Percentiles rank a stretch among this genome's conserved stretches.
These are phyloP conservation scores for Brettanomyces bruxellensis DNA, from an alignment of 805 yeast genomes.

Conservation along the genomic window DNA sequence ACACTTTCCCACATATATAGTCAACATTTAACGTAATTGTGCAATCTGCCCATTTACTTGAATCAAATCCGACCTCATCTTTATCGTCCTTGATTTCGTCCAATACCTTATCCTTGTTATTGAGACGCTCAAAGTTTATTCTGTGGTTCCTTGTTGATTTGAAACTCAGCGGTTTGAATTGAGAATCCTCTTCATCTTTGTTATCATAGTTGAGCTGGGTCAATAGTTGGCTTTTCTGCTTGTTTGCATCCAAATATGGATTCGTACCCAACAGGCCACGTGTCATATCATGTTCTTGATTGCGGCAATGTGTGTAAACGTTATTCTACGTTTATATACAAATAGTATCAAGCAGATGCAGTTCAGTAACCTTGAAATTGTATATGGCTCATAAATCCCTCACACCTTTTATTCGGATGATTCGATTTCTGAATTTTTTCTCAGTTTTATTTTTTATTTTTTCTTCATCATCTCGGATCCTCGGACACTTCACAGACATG, in stretches of 20 bases:
- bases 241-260: not conserved
- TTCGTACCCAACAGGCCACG: not conserved
- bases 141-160: conserved; percentile 11
- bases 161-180: conserved; percentile 11
- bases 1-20: not conserved
- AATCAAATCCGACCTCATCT: not conserved
- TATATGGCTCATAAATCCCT: too few relatives aligned
- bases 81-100: conserved; percentile 7
- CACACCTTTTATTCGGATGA: too few relatives aligned
- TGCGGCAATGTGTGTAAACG: too few relatives aligned
- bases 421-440: too few relatives aligned
- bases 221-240: not conserved
- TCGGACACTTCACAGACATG: too few relatives aligned
- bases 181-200: not conserved
- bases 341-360: too few relatives aligned
- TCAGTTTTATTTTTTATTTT: too few relatives aligned
- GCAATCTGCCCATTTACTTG: not conserved
- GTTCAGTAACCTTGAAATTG: too few relatives aligned
- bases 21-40: not conserved
- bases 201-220: not conserved
- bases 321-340: too few relatives aligned
- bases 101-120: conserved; percentile 8
- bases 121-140: conserved; percentile 13
- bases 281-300: too few relatives aligned
- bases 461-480: too few relatives aligned